These are phyloP conservation scores for Chalaropsis thielavioides DNA, from an alignment of 2,329 filamentous ascomycete genomes.

Conservation along the genomic window DNA sequence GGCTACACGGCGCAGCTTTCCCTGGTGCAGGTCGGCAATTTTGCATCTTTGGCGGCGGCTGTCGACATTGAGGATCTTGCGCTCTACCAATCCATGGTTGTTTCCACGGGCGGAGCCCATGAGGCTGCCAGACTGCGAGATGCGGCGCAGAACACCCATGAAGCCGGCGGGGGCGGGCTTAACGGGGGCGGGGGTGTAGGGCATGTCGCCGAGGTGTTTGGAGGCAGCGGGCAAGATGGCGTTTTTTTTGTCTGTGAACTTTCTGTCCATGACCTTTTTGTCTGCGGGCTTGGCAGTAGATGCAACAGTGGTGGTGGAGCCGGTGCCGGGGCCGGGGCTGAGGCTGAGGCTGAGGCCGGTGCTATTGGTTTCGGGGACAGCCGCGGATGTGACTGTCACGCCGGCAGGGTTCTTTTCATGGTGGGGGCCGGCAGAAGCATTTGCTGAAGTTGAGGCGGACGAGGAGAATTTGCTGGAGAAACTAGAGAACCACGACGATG, in stretches of 20 bases:
- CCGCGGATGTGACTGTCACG: neutral
- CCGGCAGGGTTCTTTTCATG: neutral
- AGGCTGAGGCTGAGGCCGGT: no score
- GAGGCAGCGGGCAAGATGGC: slow-evolving; percentile 44
- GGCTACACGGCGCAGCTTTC: slow-evolving; percentile 72
- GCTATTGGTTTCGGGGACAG: neutral
- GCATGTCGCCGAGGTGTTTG: slow-evolving; percentile 44
- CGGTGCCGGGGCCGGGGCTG: neutral
- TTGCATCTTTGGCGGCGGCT: slow-evolving; percentile 62
- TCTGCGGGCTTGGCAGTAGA: slow-evolving; percentile 24
- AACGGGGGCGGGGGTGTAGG: slow-evolving; percentile 62
- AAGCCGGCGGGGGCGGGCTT: slow-evolving; percentile 56
- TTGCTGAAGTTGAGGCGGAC: slow-evolving; percentile 22
- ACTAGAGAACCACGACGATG: slow-evolving; percentile 85
- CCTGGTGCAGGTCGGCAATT: slow-evolving; percentile 62
- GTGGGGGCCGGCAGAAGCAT: slow-evolving; percentile 21
- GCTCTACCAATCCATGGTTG: slow-evolving; percentile 59
- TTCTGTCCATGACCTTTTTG: neutral
- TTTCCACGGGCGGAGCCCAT: slow-evolving; percentile 32
- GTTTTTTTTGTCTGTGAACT: slow-evolving; percentile 32
- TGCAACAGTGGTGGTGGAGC: slow-evolving; percentile 18
- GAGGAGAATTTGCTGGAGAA: slow-evolving; percentile 85
- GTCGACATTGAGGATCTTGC: slow-evolving; percentile 75
- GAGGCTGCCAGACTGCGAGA: slow-evolving; percentile 53
- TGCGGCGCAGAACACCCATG: slow-evolving; percentile 63